These are phyloP conservation scores for Apiotrichum veenhuisii DNA, from an alignment of 1,284 basidiomycete genomes.

Conservation along the genomic window DNA sequence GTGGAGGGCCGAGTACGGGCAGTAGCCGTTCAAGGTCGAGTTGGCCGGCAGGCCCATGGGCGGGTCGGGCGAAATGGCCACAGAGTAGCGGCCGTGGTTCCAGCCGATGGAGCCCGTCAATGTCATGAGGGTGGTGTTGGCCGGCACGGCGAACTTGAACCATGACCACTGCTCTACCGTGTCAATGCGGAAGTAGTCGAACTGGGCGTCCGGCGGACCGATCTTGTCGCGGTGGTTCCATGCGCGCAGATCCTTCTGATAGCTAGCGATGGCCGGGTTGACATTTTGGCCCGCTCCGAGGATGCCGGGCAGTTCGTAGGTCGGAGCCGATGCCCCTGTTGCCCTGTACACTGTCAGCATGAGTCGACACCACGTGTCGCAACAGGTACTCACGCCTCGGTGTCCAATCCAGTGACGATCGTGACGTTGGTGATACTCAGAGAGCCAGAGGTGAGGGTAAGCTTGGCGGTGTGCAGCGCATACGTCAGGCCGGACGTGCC, in stretches of 20 bases:
- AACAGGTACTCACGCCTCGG: neutral
- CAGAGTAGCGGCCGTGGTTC: constrained; percentile 1
- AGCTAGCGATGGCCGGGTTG: neutral
- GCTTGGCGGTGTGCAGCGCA: neutral
- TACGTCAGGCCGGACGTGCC: neutral
- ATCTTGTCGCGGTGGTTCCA: neutral
- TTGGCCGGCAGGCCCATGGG: neutral
- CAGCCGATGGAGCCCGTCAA: neutral
- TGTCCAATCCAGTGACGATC: neutral
- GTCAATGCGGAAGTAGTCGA: neutral
- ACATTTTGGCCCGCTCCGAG: neutral
- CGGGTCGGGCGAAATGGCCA: neutral
- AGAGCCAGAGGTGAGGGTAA: neutral
- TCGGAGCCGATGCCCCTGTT: too few species aligned
- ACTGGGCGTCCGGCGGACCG: neutral
- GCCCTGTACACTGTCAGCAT: too few species aligned
- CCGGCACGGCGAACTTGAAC: neutral
- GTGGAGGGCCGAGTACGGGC: neutral
- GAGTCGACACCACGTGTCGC: too few species aligned
- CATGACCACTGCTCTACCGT: neutral
- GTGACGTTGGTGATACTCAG: neutral
- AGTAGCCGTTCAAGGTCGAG: neutral
- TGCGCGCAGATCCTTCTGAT: neutral
- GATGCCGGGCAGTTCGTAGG: too few species aligned
- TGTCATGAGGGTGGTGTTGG: neutral